A percentile compares a stretch with the other conserved stretches of the same genome.
phyloP scores from a whole-genome alignment of 2,329 filamentous ascomycete species.

The Lizonia empirigonia region DNA sequence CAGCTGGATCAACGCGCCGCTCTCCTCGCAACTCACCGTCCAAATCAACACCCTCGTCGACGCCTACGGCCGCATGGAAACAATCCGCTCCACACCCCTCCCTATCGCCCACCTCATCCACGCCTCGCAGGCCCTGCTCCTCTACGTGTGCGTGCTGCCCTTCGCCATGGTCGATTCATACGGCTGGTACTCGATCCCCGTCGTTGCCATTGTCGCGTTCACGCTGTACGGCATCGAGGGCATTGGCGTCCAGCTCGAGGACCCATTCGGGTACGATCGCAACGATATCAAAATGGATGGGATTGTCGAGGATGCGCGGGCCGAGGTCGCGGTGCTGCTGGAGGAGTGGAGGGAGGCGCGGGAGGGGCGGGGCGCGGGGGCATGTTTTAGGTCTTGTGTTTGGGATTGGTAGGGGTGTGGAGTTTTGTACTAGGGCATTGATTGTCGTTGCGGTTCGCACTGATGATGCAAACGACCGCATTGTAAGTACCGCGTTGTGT shows the following conservation, averaged over 20 bases:
- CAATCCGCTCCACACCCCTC: slow-evolving; percentile 67
- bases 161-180: slow-evolving; percentile 69
- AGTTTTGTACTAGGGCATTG: too few species aligned
- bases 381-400: slow-evolving; percentile 35
- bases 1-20: slow-evolving; percentile 65
- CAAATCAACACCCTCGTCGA: slow-evolving; percentile 63
- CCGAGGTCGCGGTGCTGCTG: slow-evolving; percentile 63
- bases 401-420: too few species aligned
- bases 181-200: slow-evolving; percentile 65
- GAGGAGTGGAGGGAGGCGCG: slow-evolving; percentile 60
- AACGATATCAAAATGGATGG: slow-evolving; percentile 73
- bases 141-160: slow-evolving; percentile 65
- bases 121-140: slow-evolving; percentile 66
- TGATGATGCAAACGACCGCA: too few species aligned
- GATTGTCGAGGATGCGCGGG: slow-evolving; percentile 64
- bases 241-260: slow-evolving; percentile 67
- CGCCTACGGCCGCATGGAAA: slow-evolving; percentile 68
- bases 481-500: too few species aligned
- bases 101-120: slow-evolving; percentile 70
- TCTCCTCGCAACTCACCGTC: slow-evolving; percentile 62
- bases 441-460: too few species aligned
- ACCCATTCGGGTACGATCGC: slow-evolving; percentile 69
- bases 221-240: slow-evolving; percentile 69
- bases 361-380: slow-evolving; percentile 36
- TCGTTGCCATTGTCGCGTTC: slow-evolving; percentile 65